phyloP scores from a whole-genome alignment of 352 stramenopile genomes.

The Pythium apleroticum region DNA sequence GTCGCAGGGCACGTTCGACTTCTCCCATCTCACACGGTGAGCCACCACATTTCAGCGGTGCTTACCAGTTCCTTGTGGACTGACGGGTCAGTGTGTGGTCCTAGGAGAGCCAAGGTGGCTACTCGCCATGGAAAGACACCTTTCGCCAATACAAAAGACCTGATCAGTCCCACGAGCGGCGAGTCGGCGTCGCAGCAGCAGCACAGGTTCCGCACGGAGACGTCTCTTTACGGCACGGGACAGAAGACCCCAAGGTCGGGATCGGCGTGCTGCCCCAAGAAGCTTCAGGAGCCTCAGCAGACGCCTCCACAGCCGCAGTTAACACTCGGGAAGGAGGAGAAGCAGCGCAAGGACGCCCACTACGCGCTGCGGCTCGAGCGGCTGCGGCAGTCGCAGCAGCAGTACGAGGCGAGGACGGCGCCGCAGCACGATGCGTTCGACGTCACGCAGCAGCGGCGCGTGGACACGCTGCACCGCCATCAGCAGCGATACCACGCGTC shows the following conservation, averaged over 20 bases:
- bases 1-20: slow-evolving; percentile 38
- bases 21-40: slow-evolving; percentile 46
- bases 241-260: slow-evolving; percentile 3
- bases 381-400: slow-evolving; percentile 39
- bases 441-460: slow-evolving; percentile 35
- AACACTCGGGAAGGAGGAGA: slow-evolving; percentile 52
- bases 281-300: neutral
- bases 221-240: slow-evolving; percentile 39
- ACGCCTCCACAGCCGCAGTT: neutral
- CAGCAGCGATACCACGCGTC: slow-evolving; percentile 39
- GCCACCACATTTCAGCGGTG: neutral
- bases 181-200: neutral
- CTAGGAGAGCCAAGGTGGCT: slow-evolving; percentile 36
- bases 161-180: slow-evolving; percentile 11
- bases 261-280: neutral
- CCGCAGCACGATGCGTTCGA: slow-evolving; percentile 31
- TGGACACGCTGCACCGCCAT: slow-evolving; percentile 41
- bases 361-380: slow-evolving; percentile 42
- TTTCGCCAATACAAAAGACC: slow-evolving; percentile 34
- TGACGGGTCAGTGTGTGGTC: neutral
- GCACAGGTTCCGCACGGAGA: slow-evolving; percentile 40
- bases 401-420: slow-evolving; percentile 33
- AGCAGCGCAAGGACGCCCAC: slow-evolving; percentile 36
- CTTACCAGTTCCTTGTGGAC: too few species aligned
- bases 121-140: slow-evolving; percentile 45